These are phyloP conservation scores for Podospora pseudopauciseta DNA, from an alignment of 495 filamentous ascomycete species.

Conservation along the genomic window DNA sequence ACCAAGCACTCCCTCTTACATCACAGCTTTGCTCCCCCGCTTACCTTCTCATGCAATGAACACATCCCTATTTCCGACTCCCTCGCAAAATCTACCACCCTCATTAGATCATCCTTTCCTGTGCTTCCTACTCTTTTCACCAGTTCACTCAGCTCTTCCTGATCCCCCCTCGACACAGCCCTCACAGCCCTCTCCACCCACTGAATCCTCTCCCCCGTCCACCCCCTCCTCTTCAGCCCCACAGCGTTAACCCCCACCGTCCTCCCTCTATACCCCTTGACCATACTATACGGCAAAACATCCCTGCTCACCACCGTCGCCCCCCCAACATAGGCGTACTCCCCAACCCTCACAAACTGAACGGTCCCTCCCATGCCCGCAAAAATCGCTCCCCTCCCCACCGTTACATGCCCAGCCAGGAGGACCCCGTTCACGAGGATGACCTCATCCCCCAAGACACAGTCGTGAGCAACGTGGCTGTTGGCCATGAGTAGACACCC, in stretches of 20 bases:
- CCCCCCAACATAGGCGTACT: background rate
- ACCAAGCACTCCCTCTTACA: background rate
- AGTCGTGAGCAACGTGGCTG: background rate
- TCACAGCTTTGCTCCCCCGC: background rate
- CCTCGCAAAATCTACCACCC: background rate
- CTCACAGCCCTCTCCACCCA: background rate
- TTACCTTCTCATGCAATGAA: background rate
- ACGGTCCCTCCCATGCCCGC: background rate
- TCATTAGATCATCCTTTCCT: background rate
- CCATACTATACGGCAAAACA: conserved; percentile 5
- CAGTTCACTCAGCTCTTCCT: background rate
- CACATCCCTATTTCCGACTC: background rate
- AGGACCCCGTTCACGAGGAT: conserved; percentile 2
- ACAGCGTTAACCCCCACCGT: conserved; percentile 4
- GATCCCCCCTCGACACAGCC: background rate
- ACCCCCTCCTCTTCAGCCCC: conserved; percentile 2
- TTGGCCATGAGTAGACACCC: background rate
- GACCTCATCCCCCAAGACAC: background rate
- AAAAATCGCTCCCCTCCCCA: conserved; percentile 1
- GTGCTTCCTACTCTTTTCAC: background rate
- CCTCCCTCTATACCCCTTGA: background rate
- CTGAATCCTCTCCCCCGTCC: conserved; percentile 7
- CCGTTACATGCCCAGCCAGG: background rate
- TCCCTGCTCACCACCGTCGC: background rate
- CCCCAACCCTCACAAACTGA: background rate